Evolutionary conservation across 345 rosid species (phyloP), one percentile per base, ranked within the genome.

Genomic region (Streptanthus diversifolius): DNA sequence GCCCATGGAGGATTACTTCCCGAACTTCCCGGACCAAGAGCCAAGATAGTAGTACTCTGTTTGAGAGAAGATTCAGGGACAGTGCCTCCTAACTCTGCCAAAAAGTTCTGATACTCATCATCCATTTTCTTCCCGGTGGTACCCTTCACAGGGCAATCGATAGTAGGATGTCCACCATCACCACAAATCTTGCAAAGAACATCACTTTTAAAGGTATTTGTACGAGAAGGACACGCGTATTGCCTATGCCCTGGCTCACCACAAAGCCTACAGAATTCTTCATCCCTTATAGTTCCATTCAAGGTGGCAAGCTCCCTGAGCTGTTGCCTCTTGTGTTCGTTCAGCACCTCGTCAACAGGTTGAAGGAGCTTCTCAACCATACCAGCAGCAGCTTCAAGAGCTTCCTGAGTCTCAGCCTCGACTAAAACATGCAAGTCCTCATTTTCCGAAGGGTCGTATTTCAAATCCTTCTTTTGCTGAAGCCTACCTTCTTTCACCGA

Each of bases 241-340:
- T 95, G 99, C 71, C 90, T 77, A 51, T 95, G 99, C 12, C 99
- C 99, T 0, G 93, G 85, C 85, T 92, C 99, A 77, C 99, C 99
- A 70, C 89, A 95, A 77, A 86, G 67, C 81, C 97, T 82, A 83
- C 98, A 95, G 58, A 68, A 92, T 73, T 95, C 99, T 79, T 90
- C 99, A 77, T 95, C 99, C 83, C 98, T 88, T 66, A 95, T 95
- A 1, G 99, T 95, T 37, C 99, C 98, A 84, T 95, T 95, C 85
- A 95, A 83, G 7, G 98, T 80, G 0, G 99, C 99, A 72, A 95
- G 96, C 79, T 95, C 99, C 79, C 91, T 87, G 52, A 95, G 89
- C 81, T 95, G 99, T 73, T 88, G 97, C 84, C 99, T 90, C 83
- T 95, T 95, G 82, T 95, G 99, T 82, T 95, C 99, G 43, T 95